These are phyloP conservation scores for Rhazya stricta DNA, from an alignment of 257 asterid species.

Conservation along the genomic window DNA sequence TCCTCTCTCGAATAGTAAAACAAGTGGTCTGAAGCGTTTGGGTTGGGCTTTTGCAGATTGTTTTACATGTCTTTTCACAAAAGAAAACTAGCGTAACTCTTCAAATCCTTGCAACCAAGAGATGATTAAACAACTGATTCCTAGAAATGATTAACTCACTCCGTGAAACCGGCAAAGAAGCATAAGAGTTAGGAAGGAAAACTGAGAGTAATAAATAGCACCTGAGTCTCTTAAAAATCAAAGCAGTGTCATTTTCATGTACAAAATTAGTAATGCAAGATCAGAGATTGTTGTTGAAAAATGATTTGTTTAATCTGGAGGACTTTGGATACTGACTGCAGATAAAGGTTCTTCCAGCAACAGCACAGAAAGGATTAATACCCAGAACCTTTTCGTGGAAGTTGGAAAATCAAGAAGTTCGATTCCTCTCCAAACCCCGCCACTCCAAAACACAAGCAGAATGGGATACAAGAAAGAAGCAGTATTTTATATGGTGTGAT, in stretches of 20 bases:
- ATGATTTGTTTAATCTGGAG: slow-evolving; percentile 6
- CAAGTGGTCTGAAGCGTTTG: neutral
- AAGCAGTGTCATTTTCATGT: slow-evolving; percentile 25
- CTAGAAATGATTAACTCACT: neutral
- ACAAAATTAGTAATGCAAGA: slow-evolving; percentile 17
- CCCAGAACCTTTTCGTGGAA: slow-evolving; percentile 9
- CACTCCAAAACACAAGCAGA: neutral
- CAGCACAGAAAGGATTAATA: slow-evolving; percentile 3
- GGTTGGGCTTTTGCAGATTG: neutral
- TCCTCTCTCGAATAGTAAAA: slow-evolving; percentile 24
- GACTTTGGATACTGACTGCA: slow-evolving; percentile 8
- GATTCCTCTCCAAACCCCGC: neutral
- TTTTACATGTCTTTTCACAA: neutral
- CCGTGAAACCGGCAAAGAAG: neutral
- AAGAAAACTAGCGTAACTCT: neutral
- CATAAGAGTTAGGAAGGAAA: slow-evolving; percentile 5
- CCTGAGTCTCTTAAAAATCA: slow-evolving; percentile 31
- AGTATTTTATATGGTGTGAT: neutral
- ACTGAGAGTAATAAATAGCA: slow-evolving; percentile 12
- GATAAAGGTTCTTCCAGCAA: neutral
- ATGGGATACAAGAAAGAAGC: neutral
- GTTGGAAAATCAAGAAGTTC: slow-evolving; percentile 3
- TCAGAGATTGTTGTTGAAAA: slow-evolving; percentile 8
- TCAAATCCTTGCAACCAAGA: neutral
- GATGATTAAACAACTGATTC: neutral